Base-by-base conservation (phyloP, 805 yeast genomes). In the Candida silvicultrix region DNA sequence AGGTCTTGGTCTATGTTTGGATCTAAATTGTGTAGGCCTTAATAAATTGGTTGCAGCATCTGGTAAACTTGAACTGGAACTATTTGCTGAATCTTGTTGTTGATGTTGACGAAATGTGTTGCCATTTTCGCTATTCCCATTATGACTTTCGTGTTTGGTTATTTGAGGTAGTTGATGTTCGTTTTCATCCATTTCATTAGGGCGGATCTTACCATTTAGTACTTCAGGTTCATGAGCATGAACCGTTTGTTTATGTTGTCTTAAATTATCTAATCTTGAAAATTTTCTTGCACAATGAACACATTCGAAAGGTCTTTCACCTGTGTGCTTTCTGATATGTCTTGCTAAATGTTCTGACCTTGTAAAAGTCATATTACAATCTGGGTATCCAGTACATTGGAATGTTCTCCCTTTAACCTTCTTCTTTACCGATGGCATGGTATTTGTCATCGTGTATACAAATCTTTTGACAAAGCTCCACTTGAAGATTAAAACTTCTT, bases 291-390 rank as follows among this genome's bases (percentile, higher is more conserved):
- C 71, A 62, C 95, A 87, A 62, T 84, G 85, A 42, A 83, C 84
- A 64, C 97, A 89, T 45, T 85, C 80, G 63, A 89, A 89, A 2
- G 97, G 97, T 47, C 96, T 72, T 63, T 89, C 97, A 38, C 97
- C 97, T 0, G 97, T 90, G 63, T 89, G 97, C 57, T 89, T 90
- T 48, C 97, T 70, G 45, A 90, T 84, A 67, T 89, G 97, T 48
- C 97, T 73, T 1, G 96, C 96, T 54, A 89, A 73, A 65, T 90
- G 97, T 62, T 90, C 97, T 9, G 94, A 83, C 42, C 97, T 73
- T 2, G 96, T 86, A 65, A 89, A 89, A 7, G 90, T 77, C 96
- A 90, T 89, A 46, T 70, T 71, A 65, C 97, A 89, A 53, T 84
- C 89, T 19, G 88, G 88, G 60, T 77, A 90, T 3, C 96, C 96